Conservation (phyloP, 768 basidiomycete species). For the Mycena venus region DNA sequence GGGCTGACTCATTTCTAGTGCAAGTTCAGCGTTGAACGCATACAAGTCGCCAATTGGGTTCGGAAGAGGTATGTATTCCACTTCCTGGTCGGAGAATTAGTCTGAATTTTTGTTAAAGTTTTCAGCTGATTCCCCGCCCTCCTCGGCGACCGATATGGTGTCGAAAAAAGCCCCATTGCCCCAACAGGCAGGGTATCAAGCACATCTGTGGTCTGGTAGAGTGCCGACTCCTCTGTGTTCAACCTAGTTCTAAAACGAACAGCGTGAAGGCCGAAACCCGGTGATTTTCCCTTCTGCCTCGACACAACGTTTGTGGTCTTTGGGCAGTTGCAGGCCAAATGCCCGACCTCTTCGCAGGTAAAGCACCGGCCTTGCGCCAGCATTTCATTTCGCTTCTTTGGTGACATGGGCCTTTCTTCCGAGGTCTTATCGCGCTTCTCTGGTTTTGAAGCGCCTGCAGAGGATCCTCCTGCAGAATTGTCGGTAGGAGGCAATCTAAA, state of each 20-base stretch:
- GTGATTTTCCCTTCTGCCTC: not conserved
- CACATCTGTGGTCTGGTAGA: too few species aligned
- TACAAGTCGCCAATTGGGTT: not conserved
- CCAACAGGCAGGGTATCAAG: too few species aligned
- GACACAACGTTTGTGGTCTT: not conserved
- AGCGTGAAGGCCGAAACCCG: not conserved
- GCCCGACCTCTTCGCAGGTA: not conserved
- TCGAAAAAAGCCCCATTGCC: not conserved
- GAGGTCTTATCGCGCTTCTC: not conserved
- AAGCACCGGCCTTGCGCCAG: not conserved
- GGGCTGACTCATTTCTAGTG: too few species aligned
- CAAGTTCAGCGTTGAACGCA: not conserved
- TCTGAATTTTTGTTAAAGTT: too few species aligned
- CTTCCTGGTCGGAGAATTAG: too few species aligned
- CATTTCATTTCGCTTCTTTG: conserved; percentile 2
- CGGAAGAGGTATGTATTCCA: not conserved
- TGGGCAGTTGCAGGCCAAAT: not conserved
- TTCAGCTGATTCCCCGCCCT: too few species aligned
- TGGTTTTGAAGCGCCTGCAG: too few species aligned
- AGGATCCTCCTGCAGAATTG: too few species aligned
- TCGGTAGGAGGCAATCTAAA: too few species aligned
- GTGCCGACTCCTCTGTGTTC: too few species aligned
- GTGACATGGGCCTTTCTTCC: not conserved
- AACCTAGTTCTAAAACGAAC: too few species aligned
- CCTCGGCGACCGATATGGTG: not conserved